A percentile compares a stretch with the other conserved stretches of the same genome.
Evolutionary conservation across 2,329 filamentous ascomycete species (phyloP).

Genomic region (Sclerotinia nivalis): DNA sequence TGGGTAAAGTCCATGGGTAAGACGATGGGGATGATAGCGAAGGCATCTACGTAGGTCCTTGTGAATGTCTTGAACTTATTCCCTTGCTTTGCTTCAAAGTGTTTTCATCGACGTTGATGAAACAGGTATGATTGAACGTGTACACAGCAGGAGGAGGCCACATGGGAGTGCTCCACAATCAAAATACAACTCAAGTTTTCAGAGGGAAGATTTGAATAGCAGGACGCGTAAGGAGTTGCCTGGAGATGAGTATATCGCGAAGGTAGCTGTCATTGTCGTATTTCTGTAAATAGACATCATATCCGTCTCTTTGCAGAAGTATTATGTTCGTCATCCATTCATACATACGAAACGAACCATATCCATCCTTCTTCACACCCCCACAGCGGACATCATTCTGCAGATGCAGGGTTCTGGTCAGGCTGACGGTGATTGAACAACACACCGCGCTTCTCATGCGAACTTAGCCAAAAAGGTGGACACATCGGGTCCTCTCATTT

Average conservation of each 20-base stretch:
- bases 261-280: slow-evolving; percentile 17
- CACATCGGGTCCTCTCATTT: slow-evolving; percentile 27
- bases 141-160: slow-evolving; percentile 15
- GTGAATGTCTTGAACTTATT: slow-evolving; percentile 7
- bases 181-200: slow-evolving; percentile 1
- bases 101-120: slow-evolving; percentile 8
- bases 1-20: slow-evolving; percentile 12
- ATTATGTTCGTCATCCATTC: slow-evolving; percentile 18
- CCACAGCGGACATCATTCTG: slow-evolving; percentile 31
- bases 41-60: slow-evolving; percentile 9
- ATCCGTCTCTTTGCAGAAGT: slow-evolving; percentile 16
- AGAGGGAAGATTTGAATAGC: not conserved
- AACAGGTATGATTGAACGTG: slow-evolving; percentile 15
- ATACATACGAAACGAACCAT: slow-evolving; percentile 22
- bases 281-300: slow-evolving; percentile 18
- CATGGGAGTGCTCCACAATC: slow-evolving; percentile 17
- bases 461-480: slow-evolving; percentile 26
- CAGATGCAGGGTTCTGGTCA: slow-evolving; percentile 34
- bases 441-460: slow-evolving; percentile 36
- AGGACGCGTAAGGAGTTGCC: slow-evolving; percentile 1
- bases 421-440: slow-evolving; percentile 35
- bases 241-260: slow-evolving; percentile 10
- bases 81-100: slow-evolving; percentile 5
- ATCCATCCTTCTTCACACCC: slow-evolving; percentile 25
- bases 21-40: slow-evolving; percentile 9